Conservation (phyloP, 2,329 filamentous ascomycete species). For the Pestalotiopsis fici region DNA sequence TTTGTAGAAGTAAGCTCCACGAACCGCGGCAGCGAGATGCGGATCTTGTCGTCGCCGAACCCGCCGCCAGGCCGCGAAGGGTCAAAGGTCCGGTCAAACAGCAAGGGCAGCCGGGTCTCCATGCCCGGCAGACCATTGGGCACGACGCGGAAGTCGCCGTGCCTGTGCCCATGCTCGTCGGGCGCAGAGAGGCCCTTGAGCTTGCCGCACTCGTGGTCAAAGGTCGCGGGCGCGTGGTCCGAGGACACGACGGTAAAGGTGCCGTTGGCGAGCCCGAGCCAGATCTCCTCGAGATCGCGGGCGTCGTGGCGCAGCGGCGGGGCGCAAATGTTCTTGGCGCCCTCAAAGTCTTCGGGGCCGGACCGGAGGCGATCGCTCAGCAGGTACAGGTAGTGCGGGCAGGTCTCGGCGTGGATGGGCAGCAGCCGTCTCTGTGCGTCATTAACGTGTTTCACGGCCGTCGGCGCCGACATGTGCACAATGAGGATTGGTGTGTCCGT, state of each 20-base stretch:
- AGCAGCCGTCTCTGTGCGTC: slow-evolving; percentile 49
- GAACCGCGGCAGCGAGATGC: slow-evolving; percentile 15
- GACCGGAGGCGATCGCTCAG: slow-evolving; percentile 39
- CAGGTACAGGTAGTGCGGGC: slow-evolving; percentile 60
- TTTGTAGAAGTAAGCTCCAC: slow-evolving; percentile 30
- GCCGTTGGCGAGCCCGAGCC: slow-evolving; percentile 50
- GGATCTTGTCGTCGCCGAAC: slow-evolving; percentile 12
- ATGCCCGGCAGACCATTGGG: slow-evolving; percentile 14
- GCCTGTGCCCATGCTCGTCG: neutral
- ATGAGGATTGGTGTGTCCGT: slow-evolving; percentile 53
- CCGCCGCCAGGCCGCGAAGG: slow-evolving; percentile 3
- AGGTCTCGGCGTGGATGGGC: slow-evolving; percentile 58
- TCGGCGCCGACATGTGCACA: slow-evolving; percentile 51
- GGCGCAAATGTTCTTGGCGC: slow-evolving; percentile 56
- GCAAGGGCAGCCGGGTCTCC: slow-evolving; percentile 13
- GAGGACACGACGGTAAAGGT: slow-evolving; percentile 56
- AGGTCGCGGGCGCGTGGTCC: slow-evolving; percentile 13
- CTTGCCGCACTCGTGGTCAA: slow-evolving; percentile 15
- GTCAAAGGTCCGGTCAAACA: slow-evolving; percentile 15
- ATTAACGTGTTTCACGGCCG: slow-evolving; percentile 48
- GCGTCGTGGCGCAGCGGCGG: slow-evolving; percentile 49
- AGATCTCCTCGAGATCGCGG: slow-evolving; percentile 51
- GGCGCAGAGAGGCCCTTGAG: slow-evolving; percentile 6
- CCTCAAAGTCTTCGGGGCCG: slow-evolving; percentile 39
- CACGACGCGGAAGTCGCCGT: slow-evolving; percentile 11